A percentile compares a stretch with the other conserved stretches of the same genome.
Evolutionary conservation across 371 early-diverging fungal genomes (phyloP).

Genomic region (Mucor velutinosus): DNA sequence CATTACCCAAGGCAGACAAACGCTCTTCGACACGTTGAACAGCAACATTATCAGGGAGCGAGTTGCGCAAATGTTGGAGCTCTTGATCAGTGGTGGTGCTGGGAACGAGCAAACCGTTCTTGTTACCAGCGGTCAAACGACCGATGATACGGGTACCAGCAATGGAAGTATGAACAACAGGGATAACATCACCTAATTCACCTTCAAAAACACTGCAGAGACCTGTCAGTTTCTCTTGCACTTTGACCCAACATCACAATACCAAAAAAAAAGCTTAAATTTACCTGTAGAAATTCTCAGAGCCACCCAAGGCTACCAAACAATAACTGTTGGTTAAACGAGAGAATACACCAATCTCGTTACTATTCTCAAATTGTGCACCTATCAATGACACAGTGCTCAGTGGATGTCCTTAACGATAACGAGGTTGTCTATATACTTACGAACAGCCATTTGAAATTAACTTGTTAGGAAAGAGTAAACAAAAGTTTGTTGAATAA

Average conservation of each 20-base stretch:
- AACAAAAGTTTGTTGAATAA: slow-evolving; percentile 10
- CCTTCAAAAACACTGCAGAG: slow-evolving; percentile 87
- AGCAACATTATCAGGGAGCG: slow-evolving; percentile 94
- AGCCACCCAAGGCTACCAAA: slow-evolving; percentile 97
- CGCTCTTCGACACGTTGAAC: slow-evolving; percentile 99
- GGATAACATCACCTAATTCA: slow-evolving; percentile 95
- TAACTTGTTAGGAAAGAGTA: slow-evolving; percentile 3
- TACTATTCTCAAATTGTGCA: slow-evolving; percentile 98
- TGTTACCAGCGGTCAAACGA: slow-evolving; percentile 93
- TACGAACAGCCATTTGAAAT: slow-evolving; percentile 44
- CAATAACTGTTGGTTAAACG: slow-evolving; percentile 99
- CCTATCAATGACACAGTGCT: neutral
- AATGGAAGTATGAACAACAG: slow-evolving; percentile 99
- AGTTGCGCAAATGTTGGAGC: slow-evolving; percentile 97
- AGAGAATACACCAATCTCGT: slow-evolving; percentile 99
- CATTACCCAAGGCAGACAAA: slow-evolving; percentile 98
- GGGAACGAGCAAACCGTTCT: slow-evolving; percentile 97
- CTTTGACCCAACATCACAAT: neutral
- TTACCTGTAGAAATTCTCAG: slow-evolving; percentile 97
- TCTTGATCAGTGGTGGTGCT: slow-evolving; percentile 99
- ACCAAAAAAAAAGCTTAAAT: neutral
- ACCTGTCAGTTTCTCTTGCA: neutral
- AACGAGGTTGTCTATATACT: slow-evolving; percentile 11
- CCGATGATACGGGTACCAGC: slow-evolving; percentile 99
- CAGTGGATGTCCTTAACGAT: neutral